A percentile compares a stretch with the other conserved stretches of the same genome.
These are phyloP conservation scores for Boletus austroedulis DNA, from an alignment of 1,284 basidiomycete genomes.

Conservation along the genomic window DNA sequence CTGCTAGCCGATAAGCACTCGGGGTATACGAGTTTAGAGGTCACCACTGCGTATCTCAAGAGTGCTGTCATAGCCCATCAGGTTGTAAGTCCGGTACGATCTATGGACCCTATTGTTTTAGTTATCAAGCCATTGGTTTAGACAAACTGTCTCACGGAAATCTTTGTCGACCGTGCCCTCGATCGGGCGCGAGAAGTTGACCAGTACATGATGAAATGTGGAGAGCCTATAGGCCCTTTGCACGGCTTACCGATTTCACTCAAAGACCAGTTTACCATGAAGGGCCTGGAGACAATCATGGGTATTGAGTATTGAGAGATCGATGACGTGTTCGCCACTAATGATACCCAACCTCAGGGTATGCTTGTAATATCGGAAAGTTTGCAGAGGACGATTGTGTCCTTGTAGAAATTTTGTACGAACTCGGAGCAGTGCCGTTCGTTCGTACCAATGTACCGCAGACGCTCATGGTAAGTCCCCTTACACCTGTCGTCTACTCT, in stretches of 20 bases:
- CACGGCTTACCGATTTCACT: slow-evolving; percentile 62
- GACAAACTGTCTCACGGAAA: slow-evolving; percentile 71
- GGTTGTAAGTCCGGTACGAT: slow-evolving; percentile 48
- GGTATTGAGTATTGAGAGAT: slow-evolving; percentile 37
- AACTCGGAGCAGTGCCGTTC: slow-evolving; percentile 65
- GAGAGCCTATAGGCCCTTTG: slow-evolving; percentile 44
- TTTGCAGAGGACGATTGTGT: slow-evolving; percentile 52
- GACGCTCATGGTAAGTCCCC: slow-evolving; percentile 51
- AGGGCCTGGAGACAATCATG: slow-evolving; percentile 54
- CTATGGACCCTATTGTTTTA: not conserved
- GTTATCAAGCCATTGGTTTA: slow-evolving; percentile 19
- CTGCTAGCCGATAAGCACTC: slow-evolving; percentile 41
- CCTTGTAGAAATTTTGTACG: slow-evolving; percentile 57
- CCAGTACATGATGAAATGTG: slow-evolving; percentile 40
- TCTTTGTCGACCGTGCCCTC: slow-evolving; percentile 61
- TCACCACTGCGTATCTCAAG: slow-evolving; percentile 76
- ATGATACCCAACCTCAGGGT: slow-evolving; percentile 31
- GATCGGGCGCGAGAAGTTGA: slow-evolving; percentile 58
- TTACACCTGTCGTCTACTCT: not conserved
- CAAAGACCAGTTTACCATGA: slow-evolving; percentile 59
- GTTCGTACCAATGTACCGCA: slow-evolving; percentile 75
- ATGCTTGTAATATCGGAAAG: slow-evolving; percentile 64
- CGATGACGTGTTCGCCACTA: not conserved
- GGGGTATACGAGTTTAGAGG: slow-evolving; percentile 55
- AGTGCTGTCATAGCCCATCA: slow-evolving; percentile 81